Percentiles rank a stretch among this genome's conserved stretches.
Evolutionary conservation across 495 filamentous ascomycete species (phyloP).

Genomic region (Friedmanniomyces simplex): DNA sequence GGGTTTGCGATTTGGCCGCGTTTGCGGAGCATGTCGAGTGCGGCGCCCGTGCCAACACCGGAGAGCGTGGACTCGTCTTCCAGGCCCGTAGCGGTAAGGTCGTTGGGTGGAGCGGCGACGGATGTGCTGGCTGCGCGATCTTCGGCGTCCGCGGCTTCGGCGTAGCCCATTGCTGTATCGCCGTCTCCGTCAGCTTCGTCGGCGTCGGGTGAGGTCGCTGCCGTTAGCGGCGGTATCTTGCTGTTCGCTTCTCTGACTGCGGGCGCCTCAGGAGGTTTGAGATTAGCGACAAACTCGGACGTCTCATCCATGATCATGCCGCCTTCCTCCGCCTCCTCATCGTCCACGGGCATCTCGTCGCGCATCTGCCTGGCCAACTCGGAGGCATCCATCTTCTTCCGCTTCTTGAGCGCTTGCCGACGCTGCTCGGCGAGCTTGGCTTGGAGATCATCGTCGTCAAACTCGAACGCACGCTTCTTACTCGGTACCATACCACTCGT

Average conservation of each 20-base stretch:
- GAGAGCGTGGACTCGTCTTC: conserved; percentile 69
- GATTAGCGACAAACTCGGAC: conserved; percentile 80
- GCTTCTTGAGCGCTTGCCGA: conserved; percentile 75
- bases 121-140: conserved; percentile 40
- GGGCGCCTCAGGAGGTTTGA: conserved; percentile 59
- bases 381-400: conserved; percentile 70
- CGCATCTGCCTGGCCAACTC: conserved; percentile 75
- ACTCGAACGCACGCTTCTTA: conserved; percentile 55
- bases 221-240: conserved; percentile 28
- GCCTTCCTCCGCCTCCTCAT: conserved; percentile 45
- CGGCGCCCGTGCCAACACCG: conserved; percentile 66
- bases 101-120: conserved; percentile 30
- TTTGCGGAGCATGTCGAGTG: conserved; percentile 68
- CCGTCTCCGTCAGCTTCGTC: conserved; percentile 48
- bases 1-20: conserved; percentile 65
- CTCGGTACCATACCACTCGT: conserved; percentile 31
- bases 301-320: conserved; percentile 91
- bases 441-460: conserved; percentile 88
- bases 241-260: conserved; percentile 28
- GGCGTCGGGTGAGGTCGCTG: conserved; percentile 39
- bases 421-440: conserved; percentile 71
- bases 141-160: conserved; percentile 47
- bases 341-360: conserved; percentile 56
- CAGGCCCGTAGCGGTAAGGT: conserved; percentile 61
- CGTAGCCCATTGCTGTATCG: conserved; percentile 56